These are phyloP conservation scores for Rhizoclosmatium sp. DNA, from an alignment of 192 early-diverging fungal genomes.

Conservation along the genomic window DNA sequence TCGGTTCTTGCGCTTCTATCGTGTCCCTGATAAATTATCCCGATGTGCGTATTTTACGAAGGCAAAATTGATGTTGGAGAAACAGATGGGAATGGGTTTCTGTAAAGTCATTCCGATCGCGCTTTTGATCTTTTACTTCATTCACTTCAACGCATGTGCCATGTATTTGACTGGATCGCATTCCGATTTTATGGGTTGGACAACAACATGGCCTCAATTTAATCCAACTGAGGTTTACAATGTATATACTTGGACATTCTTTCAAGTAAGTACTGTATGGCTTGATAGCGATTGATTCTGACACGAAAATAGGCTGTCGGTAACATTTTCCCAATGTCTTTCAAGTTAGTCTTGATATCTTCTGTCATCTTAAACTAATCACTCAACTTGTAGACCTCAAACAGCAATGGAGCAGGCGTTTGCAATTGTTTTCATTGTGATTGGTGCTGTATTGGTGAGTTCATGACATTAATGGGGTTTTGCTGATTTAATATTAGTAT, in stretches of 20 bases:
- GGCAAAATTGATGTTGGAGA: constrained; percentile 19
- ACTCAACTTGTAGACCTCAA: constrained; percentile 27
- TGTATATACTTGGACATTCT: constrained; percentile 45
- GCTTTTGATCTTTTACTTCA: constrained; percentile 28
- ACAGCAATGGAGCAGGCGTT: constrained; percentile 41
- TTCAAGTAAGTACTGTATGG: constrained; percentile 15
- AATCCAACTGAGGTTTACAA: constrained; percentile 15
- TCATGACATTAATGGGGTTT: neutral
- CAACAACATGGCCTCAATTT: constrained; percentile 9
- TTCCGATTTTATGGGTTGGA: constrained; percentile 36
- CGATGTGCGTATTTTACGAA: constrained; percentile 33
- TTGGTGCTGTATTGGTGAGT: constrained; percentile 38
- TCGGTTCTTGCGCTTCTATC: constrained; percentile 35
- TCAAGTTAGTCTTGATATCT: constrained; percentile 24
- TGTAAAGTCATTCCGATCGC: constrained; percentile 35
- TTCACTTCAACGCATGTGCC: constrained; percentile 52
- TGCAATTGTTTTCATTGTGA: constrained; percentile 38
- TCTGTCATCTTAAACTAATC: neutral
- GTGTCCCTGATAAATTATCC: constrained; percentile 26
- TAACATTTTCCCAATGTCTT: constrained; percentile 45
- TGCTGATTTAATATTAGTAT: constrained; percentile 15
- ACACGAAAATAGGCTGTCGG: constrained; percentile 25
- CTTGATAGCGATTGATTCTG: too few relatives aligned
- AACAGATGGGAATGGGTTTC: constrained; percentile 39
- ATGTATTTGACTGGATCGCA: constrained; percentile 39